phyloP scores from a whole-genome alignment of 805 yeast species.

The Zygoascus flipseniorum region DNA sequence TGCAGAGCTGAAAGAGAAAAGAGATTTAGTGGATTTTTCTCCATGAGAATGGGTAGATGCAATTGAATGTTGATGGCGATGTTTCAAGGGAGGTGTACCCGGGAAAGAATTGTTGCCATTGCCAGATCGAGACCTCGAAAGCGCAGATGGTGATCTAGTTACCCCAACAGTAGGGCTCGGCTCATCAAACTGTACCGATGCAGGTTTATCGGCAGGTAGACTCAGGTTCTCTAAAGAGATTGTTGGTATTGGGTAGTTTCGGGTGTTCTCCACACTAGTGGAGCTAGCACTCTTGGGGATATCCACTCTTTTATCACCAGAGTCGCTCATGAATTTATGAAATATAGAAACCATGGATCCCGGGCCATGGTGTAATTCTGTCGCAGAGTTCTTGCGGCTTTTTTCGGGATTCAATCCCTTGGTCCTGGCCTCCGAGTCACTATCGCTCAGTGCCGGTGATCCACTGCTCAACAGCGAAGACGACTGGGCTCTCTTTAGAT shows the following conservation, averaged over 20 bases:
- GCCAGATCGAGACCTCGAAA: not conserved
- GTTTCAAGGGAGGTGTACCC: not conserved
- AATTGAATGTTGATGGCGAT: conserved; percentile 3
- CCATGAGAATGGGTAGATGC: conserved; percentile 1
- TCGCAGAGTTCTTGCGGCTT: not conserved
- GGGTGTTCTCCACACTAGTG: not conserved
- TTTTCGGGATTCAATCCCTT: not conserved
- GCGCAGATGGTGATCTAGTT: not conserved
- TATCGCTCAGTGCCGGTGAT: not conserved
- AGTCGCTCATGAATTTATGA: not conserved
- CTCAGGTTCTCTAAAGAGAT: not conserved
- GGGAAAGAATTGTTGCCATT: not conserved
- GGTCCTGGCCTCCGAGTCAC: not conserved
- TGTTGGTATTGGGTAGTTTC: not conserved
- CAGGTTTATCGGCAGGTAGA: not conserved
- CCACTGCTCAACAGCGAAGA: not conserved
- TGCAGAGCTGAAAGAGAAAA: not conserved
- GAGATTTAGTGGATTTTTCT: not conserved
- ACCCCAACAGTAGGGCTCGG: not conserved
- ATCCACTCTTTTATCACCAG: not conserved
- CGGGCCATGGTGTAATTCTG: not conserved
- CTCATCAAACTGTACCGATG: not conserved
- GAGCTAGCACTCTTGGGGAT: not conserved
- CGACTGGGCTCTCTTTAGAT: not conserved
- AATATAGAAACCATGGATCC: not conserved